Base-by-base conservation (phyloP, 768 basidiomycete genomes). In the Cystofilobasidium ferigula region DNA sequence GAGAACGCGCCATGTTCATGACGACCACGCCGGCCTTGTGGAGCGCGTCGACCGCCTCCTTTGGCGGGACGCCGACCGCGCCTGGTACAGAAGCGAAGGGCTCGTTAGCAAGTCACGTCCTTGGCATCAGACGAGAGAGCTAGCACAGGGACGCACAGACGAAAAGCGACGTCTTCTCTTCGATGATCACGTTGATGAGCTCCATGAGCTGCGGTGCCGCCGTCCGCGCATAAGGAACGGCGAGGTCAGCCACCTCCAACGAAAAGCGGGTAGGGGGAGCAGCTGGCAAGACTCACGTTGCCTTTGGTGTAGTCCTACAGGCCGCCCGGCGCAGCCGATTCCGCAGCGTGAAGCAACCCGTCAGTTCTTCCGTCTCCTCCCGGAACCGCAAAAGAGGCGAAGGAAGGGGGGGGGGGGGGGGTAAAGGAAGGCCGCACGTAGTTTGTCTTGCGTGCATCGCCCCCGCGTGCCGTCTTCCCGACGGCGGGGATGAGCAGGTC, bases 71-170 rank as follows among this genome's bases (percentile, higher is more conserved):
- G 70, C 90, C 90, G 42, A 68, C 67, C 18, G 69, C 67, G 58
- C n/a, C 42, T 16, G 35, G 32, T 26, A 22, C 13, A 24, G 43
- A 34, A 7, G 10, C 10, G 18, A 28, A 7, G 26, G 24, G 38
- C 14, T 42, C 6, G 34, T 1, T 51, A 20, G 34, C 35, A 16
- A 28, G n/a, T 16, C 48, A 58, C 22, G 1, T 38, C n/a, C n/a
- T n/a, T n/a, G n/a, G n/a, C n/a, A n/a, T n/a, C 9, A 38, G 26
- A 67, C 48, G 12, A 12, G 47, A 43, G 71, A 73, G 51, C 92
- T 82, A 35, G 90, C 91, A 69, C n/a, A n/a, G n/a, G n/a, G n/a
- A n/a, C n/a, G n/a, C n/a, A n/a, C 85, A 95, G 64, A 97, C 92
- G 75, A 97, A 97, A 14, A 97, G 83, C 32, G 82, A 78, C 0